phyloP scores from a whole-genome alignment of 2,329 filamentous ascomycete genomes.

The Fusarium odoratissimum region DNA sequence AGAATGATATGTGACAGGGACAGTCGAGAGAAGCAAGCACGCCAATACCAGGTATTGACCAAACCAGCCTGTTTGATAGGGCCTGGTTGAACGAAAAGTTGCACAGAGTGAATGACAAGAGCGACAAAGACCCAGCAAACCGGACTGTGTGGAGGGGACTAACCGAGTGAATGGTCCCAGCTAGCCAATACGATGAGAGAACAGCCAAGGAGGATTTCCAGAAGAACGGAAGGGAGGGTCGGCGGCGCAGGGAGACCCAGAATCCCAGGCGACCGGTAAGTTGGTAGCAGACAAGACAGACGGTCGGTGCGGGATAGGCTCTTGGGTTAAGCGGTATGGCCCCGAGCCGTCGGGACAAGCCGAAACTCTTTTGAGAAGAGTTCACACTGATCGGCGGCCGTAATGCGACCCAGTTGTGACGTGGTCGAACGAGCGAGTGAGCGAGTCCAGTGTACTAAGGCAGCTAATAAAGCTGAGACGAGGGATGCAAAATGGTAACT shows the following conservation, averaged over 20 bases:
- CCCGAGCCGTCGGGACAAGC: conserved; percentile 37
- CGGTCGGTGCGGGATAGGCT: conserved; percentile 22
- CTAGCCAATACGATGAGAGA: conserved; percentile 32
- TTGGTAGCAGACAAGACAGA: conserved; percentile 27
- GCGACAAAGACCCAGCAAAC: conserved; percentile 17
- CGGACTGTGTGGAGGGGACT: conserved; percentile 40
- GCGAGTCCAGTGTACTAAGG: background rate
- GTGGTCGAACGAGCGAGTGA: conserved; percentile 42
- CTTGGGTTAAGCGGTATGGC: conserved; percentile 15
- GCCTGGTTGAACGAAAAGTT: conserved; percentile 21
- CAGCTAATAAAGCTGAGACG: conserved; percentile 22
- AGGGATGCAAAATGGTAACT: conserved; percentile 15
- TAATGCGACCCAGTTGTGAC: conserved; percentile 41
- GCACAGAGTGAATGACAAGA: conserved; percentile 1
- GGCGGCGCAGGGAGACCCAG: conserved; percentile 29
- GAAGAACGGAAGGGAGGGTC: conserved; percentile 44
- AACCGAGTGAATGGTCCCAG: conserved; percentile 14
- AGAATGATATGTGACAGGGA: conserved; percentile 23
- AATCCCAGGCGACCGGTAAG: conserved; percentile 35
- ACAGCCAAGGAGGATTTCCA: conserved; percentile 38
- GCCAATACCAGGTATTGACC: background rate
- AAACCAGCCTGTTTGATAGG: conserved; percentile 19
- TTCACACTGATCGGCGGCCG: conserved; percentile 34
- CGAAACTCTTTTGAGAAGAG: conserved; percentile 33
- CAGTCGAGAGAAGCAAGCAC: conserved; percentile 5